A percentile compares a stretch with the other conserved stretches of the same genome.
phyloP scores from a whole-genome alignment of 768 basidiomycete genomes.

The Mycena latifolia region DNA sequence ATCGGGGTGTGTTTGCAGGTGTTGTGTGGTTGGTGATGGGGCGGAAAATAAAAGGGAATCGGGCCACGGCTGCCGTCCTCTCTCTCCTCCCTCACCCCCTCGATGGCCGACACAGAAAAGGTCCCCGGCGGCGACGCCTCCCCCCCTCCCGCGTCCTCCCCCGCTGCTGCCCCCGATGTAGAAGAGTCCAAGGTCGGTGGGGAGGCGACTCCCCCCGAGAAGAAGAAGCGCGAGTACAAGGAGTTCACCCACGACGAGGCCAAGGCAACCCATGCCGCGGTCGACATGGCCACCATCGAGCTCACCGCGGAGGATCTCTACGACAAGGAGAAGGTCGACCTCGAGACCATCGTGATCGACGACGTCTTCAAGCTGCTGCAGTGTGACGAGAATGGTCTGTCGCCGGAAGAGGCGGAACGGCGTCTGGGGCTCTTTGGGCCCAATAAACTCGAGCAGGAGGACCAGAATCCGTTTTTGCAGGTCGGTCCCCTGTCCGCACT shows the following conservation, averaged over 20 bases:
- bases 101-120: too few relatives aligned
- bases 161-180: too few relatives aligned
- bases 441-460: constrained; percentile 93
- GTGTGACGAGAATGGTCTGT: constrained; percentile 86
- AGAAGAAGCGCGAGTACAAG: constrained; percentile 87
- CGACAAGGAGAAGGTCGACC: constrained; percentile 99
- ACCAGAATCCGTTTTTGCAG: constrained; percentile 93
- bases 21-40: too few relatives aligned
- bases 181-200: constrained; percentile 8
- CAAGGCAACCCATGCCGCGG: constrained; percentile 81
- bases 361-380: constrained; percentile 98
- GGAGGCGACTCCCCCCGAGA: constrained; percentile 37
- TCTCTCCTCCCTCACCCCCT: too few relatives aligned
- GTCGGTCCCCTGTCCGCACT: constrained; percentile 48
- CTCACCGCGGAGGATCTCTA: constrained; percentile 94
- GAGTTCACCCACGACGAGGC: constrained; percentile 83
- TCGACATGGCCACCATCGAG: constrained; percentile 92
- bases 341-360: constrained; percentile 96
- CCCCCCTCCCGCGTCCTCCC: too few relatives aligned
- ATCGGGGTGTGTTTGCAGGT: too few relatives aligned
- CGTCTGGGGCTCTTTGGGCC: constrained; percentile 96
- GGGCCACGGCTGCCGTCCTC: too few relatives aligned
- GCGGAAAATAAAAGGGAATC: too few relatives aligned
- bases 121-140: too few relatives aligned
- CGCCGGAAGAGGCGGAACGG: constrained; percentile 77